Base-by-base conservation (phyloP, 192 early-diverging fungal species). In the Lobosporangium transversale region DNA sequence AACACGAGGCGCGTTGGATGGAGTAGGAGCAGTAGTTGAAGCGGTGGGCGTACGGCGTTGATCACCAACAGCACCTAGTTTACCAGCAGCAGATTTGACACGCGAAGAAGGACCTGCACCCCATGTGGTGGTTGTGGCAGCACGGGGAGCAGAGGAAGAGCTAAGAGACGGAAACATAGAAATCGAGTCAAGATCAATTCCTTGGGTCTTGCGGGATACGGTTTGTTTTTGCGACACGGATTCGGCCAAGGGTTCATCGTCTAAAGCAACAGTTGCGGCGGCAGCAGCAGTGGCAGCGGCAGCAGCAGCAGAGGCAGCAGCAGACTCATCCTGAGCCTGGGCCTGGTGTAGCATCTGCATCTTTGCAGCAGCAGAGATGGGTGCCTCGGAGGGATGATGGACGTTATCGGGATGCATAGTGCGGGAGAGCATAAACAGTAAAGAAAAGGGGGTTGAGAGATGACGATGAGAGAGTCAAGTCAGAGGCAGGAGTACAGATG, bases 81-180 rank as follows among this genome's bases (percentile, higher is more conserved):
- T 59, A 40, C 75, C 79, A 47, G 81, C 53, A 52, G 70, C 49
- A 58, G 69, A 36, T 68, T 78, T 69, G 67, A 81, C 44, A 32
- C 79, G 54, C 57, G 67, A 56, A 32, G 80, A 47, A 59, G 74
- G 51, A 70, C 83, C 82, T 60, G 83, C 62, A 62, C 85, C 57
- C 82, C 81, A 78, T 57, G 55, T 51, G 56, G 84, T 62, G 18
- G 70, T 32, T 20, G 65, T 45, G 37, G 70, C 66, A 53, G 83
- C 32, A 12, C 44, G 55, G 36, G 66, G 75, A 55, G 79, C 54
- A 33, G 88, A 26, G 4, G 73, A 76, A 45, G 84, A 75, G 45
- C 91, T 87, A 17, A 95, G 81, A 33, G 92, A 85, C 4, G 94
- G 93, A 80, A 96, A 95, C 60, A 91, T 85, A 31, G 89, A 88